These are phyloP conservation scores for Apophysomyces variabilis DNA, from an alignment of 371 early-diverging fungal genomes.

Conservation along the genomic window DNA sequence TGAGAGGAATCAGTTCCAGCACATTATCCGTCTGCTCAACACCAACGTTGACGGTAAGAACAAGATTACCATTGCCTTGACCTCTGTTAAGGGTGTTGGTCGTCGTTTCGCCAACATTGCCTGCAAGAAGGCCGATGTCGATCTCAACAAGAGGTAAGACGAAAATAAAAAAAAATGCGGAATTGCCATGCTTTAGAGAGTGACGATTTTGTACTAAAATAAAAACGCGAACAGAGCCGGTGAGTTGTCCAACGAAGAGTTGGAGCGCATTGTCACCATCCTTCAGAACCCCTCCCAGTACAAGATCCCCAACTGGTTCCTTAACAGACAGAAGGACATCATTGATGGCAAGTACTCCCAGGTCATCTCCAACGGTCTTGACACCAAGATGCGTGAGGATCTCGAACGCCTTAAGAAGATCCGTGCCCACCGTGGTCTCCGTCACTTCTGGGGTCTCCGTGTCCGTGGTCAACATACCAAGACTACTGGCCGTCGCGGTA, in stretches of 20 bases:
- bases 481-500: conserved; percentile 97
- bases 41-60: conserved; percentile 98
- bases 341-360: conserved; percentile 92
- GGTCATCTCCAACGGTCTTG: conserved; percentile 91
- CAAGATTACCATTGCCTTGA: conserved; percentile 95
- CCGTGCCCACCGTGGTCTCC: conserved; percentile 89
- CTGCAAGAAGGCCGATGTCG: conserved; percentile 97
- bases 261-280: conserved; percentile 85
- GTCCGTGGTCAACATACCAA: conserved; percentile 94
- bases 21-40: conserved; percentile 99
- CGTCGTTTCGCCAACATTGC: conserved; percentile 96
- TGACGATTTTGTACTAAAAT: no score
- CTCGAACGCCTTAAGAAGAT: conserved; percentile 96
- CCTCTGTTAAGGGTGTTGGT: conserved; percentile 98
- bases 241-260: conserved; percentile 92
- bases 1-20: conserved; percentile 90
- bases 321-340: conserved; percentile 97
- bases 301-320: conserved; percentile 98
- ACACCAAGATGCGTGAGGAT: conserved; percentile 95
- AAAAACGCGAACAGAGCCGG: conserved; percentile 74
- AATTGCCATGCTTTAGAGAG: neutral
- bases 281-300: conserved; percentile 90
- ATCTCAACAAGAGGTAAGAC: conserved; percentile 83
- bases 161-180: neutral
- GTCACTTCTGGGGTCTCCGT: conserved; percentile 95